Percentiles rank a stretch among this genome's conserved stretches.
Conservation (phyloP, 306 rosid genomes). For the Fragaria ananassa region DNA sequence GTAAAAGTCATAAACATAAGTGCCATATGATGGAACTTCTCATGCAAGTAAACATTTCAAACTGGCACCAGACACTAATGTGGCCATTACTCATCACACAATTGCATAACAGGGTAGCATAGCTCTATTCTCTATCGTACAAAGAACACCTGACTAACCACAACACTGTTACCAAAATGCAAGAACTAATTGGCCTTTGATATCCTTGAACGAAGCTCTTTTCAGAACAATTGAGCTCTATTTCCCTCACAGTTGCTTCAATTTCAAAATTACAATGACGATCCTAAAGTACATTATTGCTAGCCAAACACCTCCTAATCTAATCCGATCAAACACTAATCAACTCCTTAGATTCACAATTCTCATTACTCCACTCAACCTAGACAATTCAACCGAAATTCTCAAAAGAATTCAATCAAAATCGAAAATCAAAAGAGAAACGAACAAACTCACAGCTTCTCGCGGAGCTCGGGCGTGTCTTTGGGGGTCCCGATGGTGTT, state of each 20-base stretch:
- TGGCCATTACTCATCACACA: not conserved
- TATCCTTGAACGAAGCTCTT: not conserved
- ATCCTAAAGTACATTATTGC: not conserved
- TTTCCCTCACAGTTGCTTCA: not conserved
- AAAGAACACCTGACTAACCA: not conserved
- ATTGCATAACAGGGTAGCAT: not conserved
- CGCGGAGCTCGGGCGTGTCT: conserved; percentile 92
- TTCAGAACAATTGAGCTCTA: not conserved
- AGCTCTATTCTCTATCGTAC: not conserved
- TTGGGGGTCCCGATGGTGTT: conserved; percentile 97
- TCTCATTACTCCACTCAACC: not conserved
- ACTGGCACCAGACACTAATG: not conserved
- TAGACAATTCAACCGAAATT: not conserved
- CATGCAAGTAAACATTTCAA: not conserved
- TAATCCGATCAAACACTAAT: not conserved
- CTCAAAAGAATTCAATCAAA: not conserved
- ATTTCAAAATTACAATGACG: not conserved
- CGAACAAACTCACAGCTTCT: conserved; percentile 67
- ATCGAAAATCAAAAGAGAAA: not conserved
- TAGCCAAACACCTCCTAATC: conserved; percentile 9
- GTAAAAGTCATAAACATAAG: conserved; percentile 11
- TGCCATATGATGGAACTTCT: not conserved
- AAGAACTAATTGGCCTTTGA: not conserved
- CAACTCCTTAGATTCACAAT: not conserved
- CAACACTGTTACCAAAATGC: not conserved